Conservation (phyloP, 1,139 yeast genomes). For the Suhomyces yuchorum region DNA sequence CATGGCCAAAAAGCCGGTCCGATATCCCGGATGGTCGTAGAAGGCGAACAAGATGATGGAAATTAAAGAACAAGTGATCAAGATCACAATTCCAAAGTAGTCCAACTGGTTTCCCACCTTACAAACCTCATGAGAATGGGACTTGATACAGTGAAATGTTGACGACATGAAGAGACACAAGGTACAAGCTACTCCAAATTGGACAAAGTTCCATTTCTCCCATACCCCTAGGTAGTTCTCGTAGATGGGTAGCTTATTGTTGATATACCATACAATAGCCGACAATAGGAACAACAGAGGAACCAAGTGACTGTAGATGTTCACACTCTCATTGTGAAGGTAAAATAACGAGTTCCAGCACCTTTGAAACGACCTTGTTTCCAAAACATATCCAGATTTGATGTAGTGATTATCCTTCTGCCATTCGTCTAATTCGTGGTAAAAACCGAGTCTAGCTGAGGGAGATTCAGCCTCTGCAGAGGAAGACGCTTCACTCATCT, state of each 20-base stretch:
- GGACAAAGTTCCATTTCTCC: constrained; percentile 42
- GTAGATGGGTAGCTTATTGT: constrained; percentile 39
- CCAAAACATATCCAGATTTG: constrained; percentile 71
- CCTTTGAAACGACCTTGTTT: constrained; percentile 54
- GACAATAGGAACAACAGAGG: constrained; percentile 56
- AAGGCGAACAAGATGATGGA: constrained; percentile 72
- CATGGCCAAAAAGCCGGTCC: constrained; percentile 46
- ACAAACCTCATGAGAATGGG: constrained; percentile 67
- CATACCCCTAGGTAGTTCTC: constrained; percentile 44
- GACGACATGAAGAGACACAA: constrained; percentile 74
- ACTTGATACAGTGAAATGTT: constrained; percentile 72
- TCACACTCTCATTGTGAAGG: constrained; percentile 83
- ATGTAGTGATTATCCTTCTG: constrained; percentile 85
- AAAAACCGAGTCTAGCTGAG: constrained; percentile 21
- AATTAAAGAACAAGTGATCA: constrained; percentile 74
- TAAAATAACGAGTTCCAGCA: constrained; percentile 62
- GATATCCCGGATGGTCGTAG: constrained; percentile 48
- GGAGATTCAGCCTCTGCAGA: background rate
- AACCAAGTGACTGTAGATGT: constrained; percentile 76
- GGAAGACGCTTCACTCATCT: background rate
- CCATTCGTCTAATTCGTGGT: constrained; percentile 69
- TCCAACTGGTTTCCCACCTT: constrained; percentile 78
- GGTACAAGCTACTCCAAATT: constrained; percentile 45
- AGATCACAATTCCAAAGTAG: constrained; percentile 79
- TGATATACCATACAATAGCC: constrained; percentile 26